phyloP scores from a whole-genome alignment of 192 early-diverging fungal species.

The Helicostylum pulchrum region DNA sequence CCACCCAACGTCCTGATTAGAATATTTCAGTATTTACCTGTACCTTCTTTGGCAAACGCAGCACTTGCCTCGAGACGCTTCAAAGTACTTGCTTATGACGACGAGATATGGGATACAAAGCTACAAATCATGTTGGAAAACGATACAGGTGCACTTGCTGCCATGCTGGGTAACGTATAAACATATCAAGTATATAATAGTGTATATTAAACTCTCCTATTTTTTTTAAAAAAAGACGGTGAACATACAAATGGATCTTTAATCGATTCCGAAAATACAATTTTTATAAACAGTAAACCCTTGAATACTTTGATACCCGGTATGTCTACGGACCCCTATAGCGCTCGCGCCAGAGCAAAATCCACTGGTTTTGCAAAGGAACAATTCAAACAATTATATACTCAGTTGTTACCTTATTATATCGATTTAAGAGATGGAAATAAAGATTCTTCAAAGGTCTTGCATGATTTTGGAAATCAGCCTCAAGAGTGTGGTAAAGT shows the following conservation, averaged over 20 bases:
- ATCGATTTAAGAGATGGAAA: conserved; percentile 61
- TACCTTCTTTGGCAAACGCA: conserved; percentile 42
- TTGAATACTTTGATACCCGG: conserved; percentile 42
- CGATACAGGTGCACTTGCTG: conserved; percentile 21
- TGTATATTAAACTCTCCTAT: background rate
- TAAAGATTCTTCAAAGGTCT: conserved; percentile 62
- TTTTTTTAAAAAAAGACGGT: conserved; percentile 4
- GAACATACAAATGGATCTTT: conserved; percentile 12
- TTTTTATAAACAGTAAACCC: conserved; percentile 37
- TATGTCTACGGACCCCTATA: conserved; percentile 44
- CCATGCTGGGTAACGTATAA: conserved; percentile 17
- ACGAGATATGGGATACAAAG: conserved; percentile 72
- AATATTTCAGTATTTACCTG: conserved; percentile 46
- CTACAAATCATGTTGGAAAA: conserved; percentile 33
- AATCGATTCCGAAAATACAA: conserved; percentile 3
- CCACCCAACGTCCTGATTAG: conserved; percentile 48
- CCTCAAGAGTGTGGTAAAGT: conserved; percentile 60
- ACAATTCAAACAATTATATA: conserved; percentile 60
- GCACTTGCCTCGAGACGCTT: conserved; percentile 66
- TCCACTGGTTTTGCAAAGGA: conserved; percentile 55
- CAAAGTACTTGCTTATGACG: conserved; percentile 76
- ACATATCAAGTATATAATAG: conserved; percentile 1
- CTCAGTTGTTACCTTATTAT: conserved; percentile 65
- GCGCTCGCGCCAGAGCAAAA: conserved; percentile 41
- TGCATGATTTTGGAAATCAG: conserved; percentile 63